These are phyloP conservation scores for Wickerhamomyces xylosicus DNA, from an alignment of 805 yeast genomes.

Conservation along the genomic window DNA sequence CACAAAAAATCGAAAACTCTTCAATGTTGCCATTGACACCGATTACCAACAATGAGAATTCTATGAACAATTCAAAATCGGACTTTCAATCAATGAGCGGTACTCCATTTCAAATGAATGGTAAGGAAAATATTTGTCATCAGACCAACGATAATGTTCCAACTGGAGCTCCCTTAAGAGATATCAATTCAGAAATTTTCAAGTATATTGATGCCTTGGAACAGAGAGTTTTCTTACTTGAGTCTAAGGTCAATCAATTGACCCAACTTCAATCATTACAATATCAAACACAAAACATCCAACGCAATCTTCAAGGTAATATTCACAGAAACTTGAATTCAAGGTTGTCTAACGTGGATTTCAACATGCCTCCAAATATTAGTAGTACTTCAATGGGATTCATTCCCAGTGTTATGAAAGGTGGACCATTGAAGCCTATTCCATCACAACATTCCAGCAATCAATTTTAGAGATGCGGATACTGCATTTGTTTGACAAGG, in stretches of 20 bases:
- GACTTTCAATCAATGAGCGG: too few relatives aligned
- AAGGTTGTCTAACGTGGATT: not conserved
- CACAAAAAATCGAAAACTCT: not conserved
- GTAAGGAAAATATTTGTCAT: not conserved
- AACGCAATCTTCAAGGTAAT: not conserved
- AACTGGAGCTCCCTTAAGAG: not conserved
- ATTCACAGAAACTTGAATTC: not conserved
- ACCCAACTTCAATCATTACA: not conserved
- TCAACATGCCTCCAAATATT: not conserved
- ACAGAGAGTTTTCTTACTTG: not conserved
- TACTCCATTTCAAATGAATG: not conserved
- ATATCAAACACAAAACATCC: not conserved
- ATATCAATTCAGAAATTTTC: not conserved
- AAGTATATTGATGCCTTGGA: not conserved
- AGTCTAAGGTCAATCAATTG: not conserved
- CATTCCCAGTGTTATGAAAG: not conserved
- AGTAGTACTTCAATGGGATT: not conserved
- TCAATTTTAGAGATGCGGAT: not conserved
- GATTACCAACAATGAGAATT: not conserved
- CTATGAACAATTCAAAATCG: too few relatives aligned
- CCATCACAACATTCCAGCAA: not conserved
- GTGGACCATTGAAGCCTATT: not conserved
- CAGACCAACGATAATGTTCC: too few relatives aligned
- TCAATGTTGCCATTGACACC: not conserved
- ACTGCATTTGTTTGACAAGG: too few relatives aligned